Evolutionary conservation across 2,329 filamentous ascomycete genomes (phyloP), one percentile per base, ranked within the genome.

Genomic region (Aspergillus caelatus): DNA sequence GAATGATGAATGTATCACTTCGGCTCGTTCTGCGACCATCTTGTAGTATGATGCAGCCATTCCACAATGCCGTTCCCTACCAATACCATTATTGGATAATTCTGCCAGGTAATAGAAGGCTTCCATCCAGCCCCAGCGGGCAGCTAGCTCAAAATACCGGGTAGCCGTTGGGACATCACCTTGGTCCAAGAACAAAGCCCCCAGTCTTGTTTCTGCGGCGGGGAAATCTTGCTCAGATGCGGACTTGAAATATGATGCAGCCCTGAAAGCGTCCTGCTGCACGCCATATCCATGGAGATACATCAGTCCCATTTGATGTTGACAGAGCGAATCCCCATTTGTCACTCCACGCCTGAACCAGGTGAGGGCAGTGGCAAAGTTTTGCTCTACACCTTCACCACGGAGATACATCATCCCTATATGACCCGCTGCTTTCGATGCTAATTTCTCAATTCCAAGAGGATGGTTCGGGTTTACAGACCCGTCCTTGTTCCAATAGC

Each of bases 31-130:
- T 2, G 90, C 88, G 11, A 93, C 91, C 68, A 85, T 86, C 78
- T 93, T 93, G 80, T 97, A 97, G 75, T 95, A 96, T 14, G 86
- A 86, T 48, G 92, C 85, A 1, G 94, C 93, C 62, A 92, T 84
- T 9, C 84, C 85, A 72, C 94, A 97, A 14, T 90, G 89, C 69
- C 89, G 89, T 68, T 96, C 92, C 41, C 91, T 85, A 6, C 92
- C 93, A 34, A 96, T 86, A 0, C 92, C 93, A 66, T 92, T 87
- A 69, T 94, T 87, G 28, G 89, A 90, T 82, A 97, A 88, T 78
- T 97, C 94, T 2, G 92, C 94, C 4, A 97, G 86, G 75, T 96
- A 96, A 79, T 97, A 97, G 74, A 92, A 92, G 0, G 93, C 91
- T 77, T 97, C 93, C 65, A 97, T 91, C 73, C 93, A 91, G 16